Conservation (phyloP, 2,329 filamentous ascomycete species). For the Clonostachys byssicola region DNA sequence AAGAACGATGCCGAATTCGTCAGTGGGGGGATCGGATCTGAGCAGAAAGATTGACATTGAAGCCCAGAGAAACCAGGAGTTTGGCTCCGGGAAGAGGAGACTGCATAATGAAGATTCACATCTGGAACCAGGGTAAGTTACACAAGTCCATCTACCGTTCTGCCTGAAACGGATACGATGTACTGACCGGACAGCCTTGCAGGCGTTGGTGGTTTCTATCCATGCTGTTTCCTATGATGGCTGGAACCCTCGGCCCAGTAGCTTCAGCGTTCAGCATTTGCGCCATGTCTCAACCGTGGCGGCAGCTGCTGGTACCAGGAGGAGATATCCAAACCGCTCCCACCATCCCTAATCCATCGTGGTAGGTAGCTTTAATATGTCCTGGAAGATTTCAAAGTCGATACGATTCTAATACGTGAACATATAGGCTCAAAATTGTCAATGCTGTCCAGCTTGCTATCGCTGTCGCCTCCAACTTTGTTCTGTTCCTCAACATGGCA, state of each 20-base stretch:
- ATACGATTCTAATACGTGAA: not conserved
- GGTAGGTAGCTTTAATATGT: slow-evolving; percentile 37
- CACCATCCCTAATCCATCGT: slow-evolving; percentile 64
- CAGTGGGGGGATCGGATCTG: too few relatives aligned
- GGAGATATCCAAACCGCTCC: slow-evolving; percentile 41
- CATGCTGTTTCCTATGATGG: slow-evolving; percentile 70
- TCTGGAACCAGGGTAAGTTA: slow-evolving; percentile 35
- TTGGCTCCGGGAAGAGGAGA: slow-evolving; percentile 8
- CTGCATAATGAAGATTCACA: slow-evolving; percentile 33
- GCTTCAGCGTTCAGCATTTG: slow-evolving; percentile 87
- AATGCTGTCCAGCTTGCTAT: slow-evolving; percentile 76
- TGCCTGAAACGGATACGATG: not conserved
- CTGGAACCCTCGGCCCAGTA: slow-evolving; percentile 79
- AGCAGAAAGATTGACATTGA: too few relatives aligned
- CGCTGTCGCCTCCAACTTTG: slow-evolving; percentile 75
- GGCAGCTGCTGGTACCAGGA: slow-evolving; percentile 48
- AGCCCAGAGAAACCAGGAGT: too few relatives aligned
- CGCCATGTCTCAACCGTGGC: slow-evolving; percentile 78
- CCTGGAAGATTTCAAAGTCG: not conserved
- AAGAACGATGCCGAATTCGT: too few relatives aligned
- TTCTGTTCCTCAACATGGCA: slow-evolving; percentile 85
- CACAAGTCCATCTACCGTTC: not conserved
- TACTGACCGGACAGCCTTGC: not conserved
- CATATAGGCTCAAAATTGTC: slow-evolving; percentile 59
- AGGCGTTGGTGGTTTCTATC: slow-evolving; percentile 63